Conservation (phyloP, 1,284 basidiomycete species). For the Cystobasidiaceae sp. region DNA sequence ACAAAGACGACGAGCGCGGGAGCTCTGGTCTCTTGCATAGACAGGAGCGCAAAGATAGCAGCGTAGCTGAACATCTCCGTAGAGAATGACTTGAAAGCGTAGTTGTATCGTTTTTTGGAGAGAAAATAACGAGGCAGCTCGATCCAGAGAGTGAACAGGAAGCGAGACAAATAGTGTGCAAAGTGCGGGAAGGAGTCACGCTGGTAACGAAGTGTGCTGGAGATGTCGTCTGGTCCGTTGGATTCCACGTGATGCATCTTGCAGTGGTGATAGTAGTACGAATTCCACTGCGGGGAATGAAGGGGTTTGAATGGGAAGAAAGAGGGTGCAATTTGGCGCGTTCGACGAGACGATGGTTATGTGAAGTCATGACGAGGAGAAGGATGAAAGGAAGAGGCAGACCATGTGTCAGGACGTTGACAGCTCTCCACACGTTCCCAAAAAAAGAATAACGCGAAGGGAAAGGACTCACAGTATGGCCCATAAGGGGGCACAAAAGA, state of each 20-base stretch:
- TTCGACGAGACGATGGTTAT: too few species aligned
- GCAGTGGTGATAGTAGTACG: constrained; percentile 24
- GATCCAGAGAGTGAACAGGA: constrained; percentile 6
- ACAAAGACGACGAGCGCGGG: constrained; percentile 4
- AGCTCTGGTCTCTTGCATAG: background rate
- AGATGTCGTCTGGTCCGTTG: constrained; percentile 24
- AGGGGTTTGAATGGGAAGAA: too few species aligned
- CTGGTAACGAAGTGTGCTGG: constrained; percentile 14
- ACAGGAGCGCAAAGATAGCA: background rate
- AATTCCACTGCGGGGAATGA: background rate
- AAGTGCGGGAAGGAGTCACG: constrained; percentile 10
- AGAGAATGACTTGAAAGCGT: background rate
- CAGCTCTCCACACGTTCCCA: too few species aligned
- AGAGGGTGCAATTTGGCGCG: background rate
- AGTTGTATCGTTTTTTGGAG: background rate
- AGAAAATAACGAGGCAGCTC: constrained; percentile 23
- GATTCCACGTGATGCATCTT: constrained; percentile 28
- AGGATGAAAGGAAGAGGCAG: too few species aligned
- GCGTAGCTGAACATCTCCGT: background rate
- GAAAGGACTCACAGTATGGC: constrained; percentile 9
- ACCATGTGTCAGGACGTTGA: too few species aligned
- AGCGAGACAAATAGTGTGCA: background rate
- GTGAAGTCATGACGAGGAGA: too few species aligned
- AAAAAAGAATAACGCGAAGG: too few species aligned
- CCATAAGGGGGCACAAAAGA: constrained; percentile 8